These are phyloP conservation scores for Monilinia vaccinii-corymbosi DNA, from an alignment of 2,329 filamentous ascomycete species.

Conservation along the genomic window DNA sequence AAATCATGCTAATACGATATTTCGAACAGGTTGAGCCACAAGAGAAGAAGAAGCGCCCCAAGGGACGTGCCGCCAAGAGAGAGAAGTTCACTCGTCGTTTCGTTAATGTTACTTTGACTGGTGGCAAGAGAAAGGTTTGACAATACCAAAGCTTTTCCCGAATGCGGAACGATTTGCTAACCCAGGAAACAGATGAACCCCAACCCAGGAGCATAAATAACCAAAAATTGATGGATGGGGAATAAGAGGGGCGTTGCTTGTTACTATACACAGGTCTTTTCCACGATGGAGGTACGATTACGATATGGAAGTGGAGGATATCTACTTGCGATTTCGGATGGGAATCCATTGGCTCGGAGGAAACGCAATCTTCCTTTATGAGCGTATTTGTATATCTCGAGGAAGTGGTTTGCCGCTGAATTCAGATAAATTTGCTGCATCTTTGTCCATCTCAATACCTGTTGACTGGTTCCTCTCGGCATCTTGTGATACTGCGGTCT, in stretches of 20 bases:
- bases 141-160: background rate
- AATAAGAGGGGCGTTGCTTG: slow-evolving; percentile 22
- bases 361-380: slow-evolving; percentile 25
- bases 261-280: slow-evolving; percentile 14
- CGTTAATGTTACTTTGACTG: slow-evolving; percentile 95
- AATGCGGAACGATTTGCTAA: slow-evolving; percentile 11
- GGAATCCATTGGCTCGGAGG: slow-evolving; percentile 22
- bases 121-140: slow-evolving; percentile 91
- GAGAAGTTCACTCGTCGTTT: slow-evolving; percentile 95
- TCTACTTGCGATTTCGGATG: slow-evolving; percentile 23
- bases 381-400: slow-evolving; percentile 28
- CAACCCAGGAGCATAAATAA: slow-evolving; percentile 62
- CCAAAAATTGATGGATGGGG: slow-evolving; percentile 16
- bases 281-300: slow-evolving; percentile 8
- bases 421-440: slow-evolving; percentile 12
- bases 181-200: slow-evolving; percentile 62
- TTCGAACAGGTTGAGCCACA: slow-evolving; percentile 66
- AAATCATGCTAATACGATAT: slow-evolving; percentile 20
- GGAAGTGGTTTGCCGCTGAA: slow-evolving; percentile 11
- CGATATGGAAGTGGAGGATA: slow-evolving; percentile 16
- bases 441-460: slow-evolving; percentile 8
- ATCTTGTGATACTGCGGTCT: slow-evolving; percentile 1
- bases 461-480: background rate
- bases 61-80: slow-evolving; percentile 96
- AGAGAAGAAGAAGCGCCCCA: slow-evolving; percentile 95